phyloP scores from a whole-genome alignment of 2,329 filamentous ascomycete genomes.

The Juglanconis oblonga region DNA sequence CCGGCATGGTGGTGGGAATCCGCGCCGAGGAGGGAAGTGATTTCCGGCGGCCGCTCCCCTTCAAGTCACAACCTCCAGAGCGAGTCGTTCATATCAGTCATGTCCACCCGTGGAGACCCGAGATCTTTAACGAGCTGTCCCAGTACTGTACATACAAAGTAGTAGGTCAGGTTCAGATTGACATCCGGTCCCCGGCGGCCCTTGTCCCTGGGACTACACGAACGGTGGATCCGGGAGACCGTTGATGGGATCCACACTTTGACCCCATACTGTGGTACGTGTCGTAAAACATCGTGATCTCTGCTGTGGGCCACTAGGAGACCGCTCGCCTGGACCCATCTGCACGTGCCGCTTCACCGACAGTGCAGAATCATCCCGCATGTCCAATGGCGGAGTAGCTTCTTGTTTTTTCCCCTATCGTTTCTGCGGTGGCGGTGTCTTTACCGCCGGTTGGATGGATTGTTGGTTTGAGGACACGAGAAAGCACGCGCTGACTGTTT shows the following conservation, averaged over 20 bases:
- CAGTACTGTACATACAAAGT: too few species aligned
- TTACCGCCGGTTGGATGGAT: neutral
- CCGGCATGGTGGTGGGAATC: neutral
- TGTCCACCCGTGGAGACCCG: too few species aligned
- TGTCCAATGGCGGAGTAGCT: neutral
- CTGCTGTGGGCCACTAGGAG: slow-evolving; percentile 1
- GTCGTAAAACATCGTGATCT: slow-evolving; percentile 1
- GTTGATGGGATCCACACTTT: neutral
- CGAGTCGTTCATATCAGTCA: too few species aligned
- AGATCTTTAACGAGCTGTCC: neutral
- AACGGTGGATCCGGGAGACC: neutral
- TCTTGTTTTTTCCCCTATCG: neutral
- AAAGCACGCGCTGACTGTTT: neutral
- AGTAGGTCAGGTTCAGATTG: too few species aligned
- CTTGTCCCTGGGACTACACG: neutral
- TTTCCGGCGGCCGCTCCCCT: neutral
- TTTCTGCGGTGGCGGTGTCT: neutral
- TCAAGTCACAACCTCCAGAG: too few species aligned
- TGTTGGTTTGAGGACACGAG: neutral
- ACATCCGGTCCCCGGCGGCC: neutral
- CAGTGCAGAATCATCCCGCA: neutral
- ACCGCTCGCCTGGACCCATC: neutral
- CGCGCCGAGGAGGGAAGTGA: neutral
- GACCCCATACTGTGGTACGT: neutral
- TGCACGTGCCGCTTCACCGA: slow-evolving; percentile 12